phyloP scores from a whole-genome alignment of 1,284 basidiomycete genomes.

The Ustilago crameri region DNA sequence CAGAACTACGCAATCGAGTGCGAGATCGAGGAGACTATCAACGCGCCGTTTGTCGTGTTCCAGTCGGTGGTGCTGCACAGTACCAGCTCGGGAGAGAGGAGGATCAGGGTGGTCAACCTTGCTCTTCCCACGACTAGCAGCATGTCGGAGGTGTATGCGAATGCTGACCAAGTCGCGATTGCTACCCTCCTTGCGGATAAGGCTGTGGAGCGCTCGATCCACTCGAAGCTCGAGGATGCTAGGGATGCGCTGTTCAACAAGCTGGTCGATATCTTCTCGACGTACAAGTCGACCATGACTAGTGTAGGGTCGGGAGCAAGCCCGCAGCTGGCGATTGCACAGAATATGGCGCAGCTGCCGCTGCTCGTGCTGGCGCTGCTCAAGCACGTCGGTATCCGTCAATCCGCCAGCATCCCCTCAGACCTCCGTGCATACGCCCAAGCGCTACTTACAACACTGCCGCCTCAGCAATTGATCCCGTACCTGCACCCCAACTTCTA shows the following conservation, averaged over 20 bases:
- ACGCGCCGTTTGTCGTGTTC: conserved; percentile 90
- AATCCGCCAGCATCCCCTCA: conserved; percentile 94
- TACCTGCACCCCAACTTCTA: conserved; percentile 96
- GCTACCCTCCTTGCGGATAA: conserved; percentile 92
- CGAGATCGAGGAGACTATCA: conserved; percentile 95
- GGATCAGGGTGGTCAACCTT: conserved; percentile 93
- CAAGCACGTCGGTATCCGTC: conserved; percentile 94
- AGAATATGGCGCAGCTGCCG: conserved; percentile 94
- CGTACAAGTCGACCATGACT: conserved; percentile 97
- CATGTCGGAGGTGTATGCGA: conserved; percentile 92
- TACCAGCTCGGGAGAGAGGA: conserved; percentile 93
- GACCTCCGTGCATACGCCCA: conserved; percentile 96
- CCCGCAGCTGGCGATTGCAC: conserved; percentile 89
- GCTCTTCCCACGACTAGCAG: conserved; percentile 92
- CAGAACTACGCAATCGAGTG: conserved; percentile 97
- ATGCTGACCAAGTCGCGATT: conserved; percentile 92
- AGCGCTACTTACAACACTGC: conserved; percentile 87
- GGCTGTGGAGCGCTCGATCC: conserved; percentile 90
- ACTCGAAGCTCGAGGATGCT: conserved; percentile 88
- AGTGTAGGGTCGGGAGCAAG: conserved; percentile 89
- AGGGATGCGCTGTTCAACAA: conserved; percentile 90
- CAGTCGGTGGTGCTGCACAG: conserved; percentile 97
- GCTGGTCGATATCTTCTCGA: conserved; percentile 86
- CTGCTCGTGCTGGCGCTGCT: conserved; percentile 87
- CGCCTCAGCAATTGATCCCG: conserved; percentile 88